Evolutionary conservation across 192 early-diverging fungal genomes (phyloP).

Genomic region (Gigaspora rosea): DNA sequence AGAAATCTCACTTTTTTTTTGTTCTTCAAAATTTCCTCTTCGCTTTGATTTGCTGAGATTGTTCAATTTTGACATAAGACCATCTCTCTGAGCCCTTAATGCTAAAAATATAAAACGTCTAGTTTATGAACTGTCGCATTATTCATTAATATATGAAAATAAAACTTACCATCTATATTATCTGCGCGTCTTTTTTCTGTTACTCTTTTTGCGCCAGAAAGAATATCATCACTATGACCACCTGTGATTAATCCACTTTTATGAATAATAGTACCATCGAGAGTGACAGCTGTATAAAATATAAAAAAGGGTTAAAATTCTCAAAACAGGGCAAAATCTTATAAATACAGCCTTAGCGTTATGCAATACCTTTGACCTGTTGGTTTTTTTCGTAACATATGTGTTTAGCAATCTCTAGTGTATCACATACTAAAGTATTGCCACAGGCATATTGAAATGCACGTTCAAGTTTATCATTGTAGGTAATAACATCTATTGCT

Average conservation of each 20-base stretch:
- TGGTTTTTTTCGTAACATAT: conserved; percentile 82
- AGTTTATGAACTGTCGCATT: too few relatives aligned
- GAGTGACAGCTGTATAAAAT: conserved; percentile 81
- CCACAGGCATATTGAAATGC: conserved; percentile 92
- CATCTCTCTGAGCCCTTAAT: conserved; percentile 69
- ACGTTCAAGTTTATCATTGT: conserved; percentile 69
- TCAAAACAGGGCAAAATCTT: neutral
- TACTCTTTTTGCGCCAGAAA: conserved; percentile 66
- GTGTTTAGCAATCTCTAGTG: conserved; percentile 76
- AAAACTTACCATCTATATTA: conserved; percentile 64
- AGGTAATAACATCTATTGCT: conserved; percentile 93
- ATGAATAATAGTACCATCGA: conserved; percentile 95
- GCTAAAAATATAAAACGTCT: conserved; percentile 20
- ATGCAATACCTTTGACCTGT: conserved; percentile 73
- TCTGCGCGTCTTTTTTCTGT: conserved; percentile 70
- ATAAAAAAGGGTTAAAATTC: neutral
- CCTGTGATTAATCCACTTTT: conserved; percentile 96
- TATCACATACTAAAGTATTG: conserved; percentile 92
- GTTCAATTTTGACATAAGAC: conserved; percentile 69
- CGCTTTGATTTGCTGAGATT: conserved; percentile 71
- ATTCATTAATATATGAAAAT: too few relatives aligned
- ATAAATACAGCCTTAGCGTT: neutral
- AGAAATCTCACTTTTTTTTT: conserved; percentile 56
- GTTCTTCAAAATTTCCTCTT: conserved; percentile 65
- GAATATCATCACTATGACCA: conserved; percentile 53